Conservation (phyloP, 2,329 filamentous ascomycete genomes). For the Neobulgaria alba region DNA sequence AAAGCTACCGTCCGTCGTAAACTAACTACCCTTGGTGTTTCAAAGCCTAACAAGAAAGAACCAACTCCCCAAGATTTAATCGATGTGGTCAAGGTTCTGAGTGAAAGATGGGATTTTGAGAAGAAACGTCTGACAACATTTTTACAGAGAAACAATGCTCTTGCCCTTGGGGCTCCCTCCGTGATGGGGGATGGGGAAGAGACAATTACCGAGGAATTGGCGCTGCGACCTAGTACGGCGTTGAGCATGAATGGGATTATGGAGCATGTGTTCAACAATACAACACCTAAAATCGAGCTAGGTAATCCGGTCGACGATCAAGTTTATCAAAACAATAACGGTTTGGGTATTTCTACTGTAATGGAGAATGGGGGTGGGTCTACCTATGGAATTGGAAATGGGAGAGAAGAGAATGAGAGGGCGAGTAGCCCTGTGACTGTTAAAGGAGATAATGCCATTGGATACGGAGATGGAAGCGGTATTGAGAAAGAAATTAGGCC, state of each 20-base stretch:
- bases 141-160: constrained; percentile 25
- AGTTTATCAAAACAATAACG: constrained; percentile 3
- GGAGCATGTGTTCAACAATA: constrained; percentile 27
- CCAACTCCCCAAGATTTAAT: constrained; percentile 27
- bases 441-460: not conserved
- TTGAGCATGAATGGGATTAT: constrained; percentile 25
- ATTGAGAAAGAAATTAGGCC: not conserved
- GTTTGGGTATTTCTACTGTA: not conserved
- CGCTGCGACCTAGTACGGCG: constrained; percentile 25
- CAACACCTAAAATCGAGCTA: constrained; percentile 25
- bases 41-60: constrained; percentile 20
- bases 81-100: constrained; percentile 22
- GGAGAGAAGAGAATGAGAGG: constrained; percentile 4
- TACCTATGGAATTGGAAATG: constrained; percentile 4
- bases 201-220: constrained; percentile 16
- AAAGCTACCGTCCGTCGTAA: constrained; percentile 25
- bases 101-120: constrained; percentile 26
- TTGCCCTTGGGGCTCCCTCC: constrained; percentile 18
- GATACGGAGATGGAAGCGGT: not conserved
- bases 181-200: constrained; percentile 12
- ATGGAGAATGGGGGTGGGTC: constrained; percentile 3
- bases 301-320: constrained; percentile 24
- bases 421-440: not conserved
- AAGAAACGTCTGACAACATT: constrained; percentile 22
- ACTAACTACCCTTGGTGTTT: constrained; percentile 22